Evolutionary conservation across 495 filamentous ascomycete species (phyloP).

Genomic region (Sordaria brevicollis): DNA sequence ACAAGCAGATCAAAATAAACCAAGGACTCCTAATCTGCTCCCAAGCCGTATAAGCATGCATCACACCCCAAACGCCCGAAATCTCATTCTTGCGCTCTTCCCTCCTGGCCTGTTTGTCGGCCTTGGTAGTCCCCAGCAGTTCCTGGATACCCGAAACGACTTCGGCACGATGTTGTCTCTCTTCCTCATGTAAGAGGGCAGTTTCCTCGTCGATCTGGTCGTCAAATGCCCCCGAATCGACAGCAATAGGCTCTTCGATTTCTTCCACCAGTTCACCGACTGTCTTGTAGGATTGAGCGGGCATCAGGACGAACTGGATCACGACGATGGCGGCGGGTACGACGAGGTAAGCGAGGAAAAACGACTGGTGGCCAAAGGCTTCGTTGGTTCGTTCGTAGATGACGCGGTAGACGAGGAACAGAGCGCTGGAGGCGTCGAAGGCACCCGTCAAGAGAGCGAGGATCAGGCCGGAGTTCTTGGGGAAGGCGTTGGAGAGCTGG

Average conservation of each 20-base stretch:
- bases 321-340: slow-evolving; percentile 62
- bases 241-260: slow-evolving; percentile 40
- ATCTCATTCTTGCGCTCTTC: slow-evolving; percentile 52
- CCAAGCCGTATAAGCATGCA: slow-evolving; percentile 63
- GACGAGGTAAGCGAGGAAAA: slow-evolving; percentile 68
- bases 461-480: slow-evolving; percentile 73
- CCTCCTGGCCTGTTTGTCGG: slow-evolving; percentile 38
- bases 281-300: slow-evolving; percentile 74
- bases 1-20: slow-evolving; percentile 79
- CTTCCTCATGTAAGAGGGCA: slow-evolving; percentile 51
- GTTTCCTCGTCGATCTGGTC: slow-evolving; percentile 53
- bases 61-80: slow-evolving; percentile 76
- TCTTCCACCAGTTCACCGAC: slow-evolving; percentile 70
- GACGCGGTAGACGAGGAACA: slow-evolving; percentile 79
- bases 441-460: slow-evolving; percentile 78
- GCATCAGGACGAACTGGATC: slow-evolving; percentile 68
- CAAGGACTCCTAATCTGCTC: slow-evolving; percentile 74
- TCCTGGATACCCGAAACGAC: slow-evolving; percentile 64
- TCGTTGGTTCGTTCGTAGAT: slow-evolving; percentile 55
- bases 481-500: slow-evolving; percentile 89
- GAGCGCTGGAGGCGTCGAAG: slow-evolving; percentile 80
- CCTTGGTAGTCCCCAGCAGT: slow-evolving; percentile 55
- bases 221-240: slow-evolving; percentile 33
- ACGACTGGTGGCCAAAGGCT: slow-evolving; percentile 51
- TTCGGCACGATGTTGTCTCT: slow-evolving; percentile 52